Evolutionary conservation across 768 basidiomycete genomes (phyloP).

Genomic region (Suillus decipiens): DNA sequence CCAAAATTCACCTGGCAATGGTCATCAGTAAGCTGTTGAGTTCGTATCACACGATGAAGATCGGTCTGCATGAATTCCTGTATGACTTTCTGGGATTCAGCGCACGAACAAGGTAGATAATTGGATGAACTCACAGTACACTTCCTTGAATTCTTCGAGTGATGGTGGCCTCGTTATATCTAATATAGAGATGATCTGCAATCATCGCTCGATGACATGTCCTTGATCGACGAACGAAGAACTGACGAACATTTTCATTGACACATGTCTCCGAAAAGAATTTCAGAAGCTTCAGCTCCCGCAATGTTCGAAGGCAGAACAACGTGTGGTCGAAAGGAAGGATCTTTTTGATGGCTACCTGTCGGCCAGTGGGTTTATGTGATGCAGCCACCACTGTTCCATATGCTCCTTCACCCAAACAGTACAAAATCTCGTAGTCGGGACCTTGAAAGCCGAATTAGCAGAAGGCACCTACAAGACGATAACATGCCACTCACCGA

Average conservation of each 20-base stretch:
- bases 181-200: constrained; percentile 86
- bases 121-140: constrained; percentile 59
- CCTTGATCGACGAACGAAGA: constrained; percentile 2
- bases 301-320: constrained; percentile 85
- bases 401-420: constrained; percentile 85
- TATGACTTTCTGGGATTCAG: constrained; percentile 49
- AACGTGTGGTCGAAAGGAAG: constrained; percentile 93
- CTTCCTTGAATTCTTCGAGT: constrained; percentile 80
- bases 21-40: constrained; percentile 88
- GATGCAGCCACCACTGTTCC: constrained; percentile 89
- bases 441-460: constrained; percentile 46
- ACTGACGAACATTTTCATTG: constrained; percentile 69
- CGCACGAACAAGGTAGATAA: not conserved
- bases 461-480: constrained; percentile 5
- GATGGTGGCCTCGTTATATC: constrained; percentile 85
- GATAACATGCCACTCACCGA: constrained; percentile 44
- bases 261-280: constrained; percentile 80
- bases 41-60: constrained; percentile 88
- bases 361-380: constrained; percentile 76
- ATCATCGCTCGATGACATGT: constrained; percentile 9
- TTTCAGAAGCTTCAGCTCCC: constrained; percentile 89
- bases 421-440: constrained; percentile 72
- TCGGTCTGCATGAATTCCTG: constrained; percentile 92
- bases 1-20: constrained; percentile 65
- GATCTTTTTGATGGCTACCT: constrained; percentile 96